Evolutionary conservation across 2,329 filamentous ascomycete species (phyloP).

Genomic region (Golovinomyces cichoracearum): DNA sequence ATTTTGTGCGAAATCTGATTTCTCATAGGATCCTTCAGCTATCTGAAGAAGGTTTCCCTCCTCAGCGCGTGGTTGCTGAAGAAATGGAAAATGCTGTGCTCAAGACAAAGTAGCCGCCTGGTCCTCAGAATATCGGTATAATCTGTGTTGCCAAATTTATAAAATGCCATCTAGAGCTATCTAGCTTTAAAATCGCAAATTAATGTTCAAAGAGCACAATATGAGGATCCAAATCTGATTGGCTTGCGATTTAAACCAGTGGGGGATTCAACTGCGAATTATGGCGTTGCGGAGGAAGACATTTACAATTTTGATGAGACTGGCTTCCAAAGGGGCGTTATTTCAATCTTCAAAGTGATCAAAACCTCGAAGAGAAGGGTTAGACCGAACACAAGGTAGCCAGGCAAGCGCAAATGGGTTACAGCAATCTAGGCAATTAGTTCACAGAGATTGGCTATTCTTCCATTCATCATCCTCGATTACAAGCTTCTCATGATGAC

Average conservation of each 20-base stretch:
- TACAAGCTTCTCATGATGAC: no score
- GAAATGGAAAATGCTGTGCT: no score
- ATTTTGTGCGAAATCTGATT: no score
- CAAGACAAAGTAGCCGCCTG: no score
- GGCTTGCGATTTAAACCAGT: conserved; percentile 5
- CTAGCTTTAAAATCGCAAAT: conserved; percentile 5
- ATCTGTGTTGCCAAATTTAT: conserved; percentile 4
- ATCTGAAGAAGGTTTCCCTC: no score
- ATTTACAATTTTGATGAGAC: conserved; percentile 2
- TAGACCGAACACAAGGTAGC: conserved; percentile 6
- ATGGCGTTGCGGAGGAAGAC: conserved; percentile 6
- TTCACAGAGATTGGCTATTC: conserved; percentile 7
- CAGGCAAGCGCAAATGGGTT: conserved; percentile 11
- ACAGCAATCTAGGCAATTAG: conserved; percentile 11
- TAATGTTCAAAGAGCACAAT: conserved; percentile 6
- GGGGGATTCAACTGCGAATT: conserved; percentile 5
- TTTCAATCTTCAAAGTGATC: conserved; percentile 6
- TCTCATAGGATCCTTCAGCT: no score
- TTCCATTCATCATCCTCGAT: background rate
- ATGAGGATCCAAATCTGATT: conserved; percentile 7
- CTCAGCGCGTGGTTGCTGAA: no score
- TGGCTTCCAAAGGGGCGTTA: conserved; percentile 6
- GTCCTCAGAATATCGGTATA: no score
- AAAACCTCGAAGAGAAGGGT: conserved; percentile 5
- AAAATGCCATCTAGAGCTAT: conserved; percentile 3